phyloP scores from a whole-genome alignment of 305 asterid species.

The Ajuga reptans region DNA sequence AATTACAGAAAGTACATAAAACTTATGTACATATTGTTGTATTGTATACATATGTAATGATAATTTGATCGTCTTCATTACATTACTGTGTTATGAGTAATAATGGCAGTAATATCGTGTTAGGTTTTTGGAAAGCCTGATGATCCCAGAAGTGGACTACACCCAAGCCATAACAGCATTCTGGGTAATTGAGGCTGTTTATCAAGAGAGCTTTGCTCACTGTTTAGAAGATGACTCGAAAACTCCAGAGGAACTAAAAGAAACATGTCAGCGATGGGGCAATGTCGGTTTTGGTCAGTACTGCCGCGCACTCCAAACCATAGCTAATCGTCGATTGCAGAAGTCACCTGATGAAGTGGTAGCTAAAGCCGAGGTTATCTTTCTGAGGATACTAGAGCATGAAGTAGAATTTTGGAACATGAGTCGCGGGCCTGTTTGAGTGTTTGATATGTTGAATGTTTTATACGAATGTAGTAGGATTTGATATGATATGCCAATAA shows the following conservation, averaged over 20 bases:
- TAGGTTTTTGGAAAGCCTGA: conserved; percentile 59
- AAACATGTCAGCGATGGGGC: conserved; percentile 73
- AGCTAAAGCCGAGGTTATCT: conserved; percentile 50
- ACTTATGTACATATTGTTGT: too few species aligned
- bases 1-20: too few species aligned
- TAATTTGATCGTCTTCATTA: not conserved
- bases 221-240: conserved; percentile 53
- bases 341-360: conserved; percentile 43
- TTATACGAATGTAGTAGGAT: too few species aligned
- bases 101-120: not conserved
- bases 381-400: conserved; percentile 45
- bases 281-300: conserved; percentile 45
- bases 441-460: not conserved
- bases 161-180: conserved; percentile 53
- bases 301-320: conserved; percentile 39
- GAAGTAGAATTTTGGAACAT: conserved; percentile 80
- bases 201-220: conserved; percentile 79
- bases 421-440: conserved; percentile 40
- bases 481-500: too few species aligned
- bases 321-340: conserved; percentile 43
- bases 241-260: conserved; percentile 58
- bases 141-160: conserved; percentile 53
- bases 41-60: not conserved
- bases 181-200: conserved; percentile 76
- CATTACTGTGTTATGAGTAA: not conserved